Conservation (phyloP, 2,329 filamentous ascomycete genomes). For the Macrophomina tecta region DNA sequence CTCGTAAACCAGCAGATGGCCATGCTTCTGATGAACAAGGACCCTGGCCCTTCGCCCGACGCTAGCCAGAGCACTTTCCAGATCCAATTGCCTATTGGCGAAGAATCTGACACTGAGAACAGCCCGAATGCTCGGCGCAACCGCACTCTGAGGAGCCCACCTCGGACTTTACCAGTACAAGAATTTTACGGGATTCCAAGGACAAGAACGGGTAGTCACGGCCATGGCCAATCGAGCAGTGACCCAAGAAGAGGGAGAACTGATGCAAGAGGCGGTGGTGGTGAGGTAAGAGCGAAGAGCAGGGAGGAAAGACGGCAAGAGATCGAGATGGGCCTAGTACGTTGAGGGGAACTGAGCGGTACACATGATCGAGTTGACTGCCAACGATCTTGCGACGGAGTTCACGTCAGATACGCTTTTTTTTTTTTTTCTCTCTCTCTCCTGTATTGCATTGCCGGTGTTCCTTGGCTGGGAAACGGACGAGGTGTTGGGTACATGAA, state of each 20-base stretch:
- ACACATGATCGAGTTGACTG: neutral
- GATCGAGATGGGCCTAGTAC: slow-evolving; percentile 45
- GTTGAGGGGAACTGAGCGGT: neutral
- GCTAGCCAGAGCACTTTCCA: slow-evolving; percentile 50
- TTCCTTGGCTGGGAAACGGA: slow-evolving; percentile 13
- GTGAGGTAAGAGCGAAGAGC: slow-evolving; percentile 38
- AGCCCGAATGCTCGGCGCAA: slow-evolving; percentile 14
- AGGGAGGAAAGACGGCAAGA: slow-evolving; percentile 48
- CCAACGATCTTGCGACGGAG: slow-evolving; percentile 6
- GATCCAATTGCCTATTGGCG: slow-evolving; percentile 43
- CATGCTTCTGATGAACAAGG: slow-evolving; percentile 49
- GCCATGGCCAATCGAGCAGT: neutral
- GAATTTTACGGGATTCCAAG: slow-evolving; percentile 5
- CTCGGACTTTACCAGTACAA: slow-evolving; percentile 6
- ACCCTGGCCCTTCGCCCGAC: slow-evolving; percentile 41
- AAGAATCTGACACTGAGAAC: slow-evolving; percentile 21
- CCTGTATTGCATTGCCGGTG: slow-evolving; percentile 2
- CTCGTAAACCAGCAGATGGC: slow-evolving; percentile 58
- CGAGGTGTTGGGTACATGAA: slow-evolving; percentile 10
- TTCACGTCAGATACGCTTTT: slow-evolving; percentile 2
- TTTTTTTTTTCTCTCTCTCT: neutral
- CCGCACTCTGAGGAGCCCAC: slow-evolving; percentile 9
- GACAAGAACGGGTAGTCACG: slow-evolving; percentile 7
- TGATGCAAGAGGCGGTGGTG: neutral
- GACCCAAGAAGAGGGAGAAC: slow-evolving; percentile 6